Conservation (phyloP, 1,284 basidiomycete species). For the Apiotrichum laibachii region DNA sequence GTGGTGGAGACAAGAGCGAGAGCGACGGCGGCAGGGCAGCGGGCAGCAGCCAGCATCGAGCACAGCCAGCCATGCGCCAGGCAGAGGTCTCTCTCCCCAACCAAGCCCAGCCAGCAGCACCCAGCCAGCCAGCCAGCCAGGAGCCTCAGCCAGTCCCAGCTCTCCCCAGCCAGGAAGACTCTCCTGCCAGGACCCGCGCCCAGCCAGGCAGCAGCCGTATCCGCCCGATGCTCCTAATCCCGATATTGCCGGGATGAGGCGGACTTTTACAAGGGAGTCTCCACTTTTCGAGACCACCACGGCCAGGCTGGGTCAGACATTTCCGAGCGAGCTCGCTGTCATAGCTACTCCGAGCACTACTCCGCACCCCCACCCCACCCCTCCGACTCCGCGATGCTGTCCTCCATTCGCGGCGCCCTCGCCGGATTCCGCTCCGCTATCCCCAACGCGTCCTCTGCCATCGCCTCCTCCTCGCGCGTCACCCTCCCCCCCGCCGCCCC, state of each 20-base stretch:
- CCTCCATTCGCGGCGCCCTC: conserved; percentile 4
- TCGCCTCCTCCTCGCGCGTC: conserved; percentile 9
- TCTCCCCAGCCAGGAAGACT: background rate
- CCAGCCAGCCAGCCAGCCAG: conserved; percentile 9
- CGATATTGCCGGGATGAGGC: conserved; percentile 15
- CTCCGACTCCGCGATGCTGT: conserved; percentile 3
- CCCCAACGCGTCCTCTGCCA: conserved; percentile 5
- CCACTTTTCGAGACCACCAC: background rate
- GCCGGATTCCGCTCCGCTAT: conserved; percentile 18
- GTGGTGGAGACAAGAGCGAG: no score
- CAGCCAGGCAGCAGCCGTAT: conserved; percentile 1
- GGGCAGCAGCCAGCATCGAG: background rate
- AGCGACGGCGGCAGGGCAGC: background rate
- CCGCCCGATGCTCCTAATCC: conserved; percentile 8
- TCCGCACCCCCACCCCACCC: background rate
- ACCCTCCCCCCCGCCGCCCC: conserved; percentile 5
- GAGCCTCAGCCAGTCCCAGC: no score
- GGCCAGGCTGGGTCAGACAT: conserved; percentile 24
- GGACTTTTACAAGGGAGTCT: background rate
- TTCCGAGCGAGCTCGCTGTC: conserved; percentile 9
- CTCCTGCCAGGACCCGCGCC: background rate
- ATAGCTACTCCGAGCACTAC: conserved; percentile 20
- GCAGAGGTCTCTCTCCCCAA: background rate
- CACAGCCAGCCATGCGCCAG: background rate
- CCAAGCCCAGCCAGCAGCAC: background rate